Evolutionary conservation across 2,329 filamentous ascomycete genomes (phyloP).

Genomic region (Stachybotrys elegans): DNA sequence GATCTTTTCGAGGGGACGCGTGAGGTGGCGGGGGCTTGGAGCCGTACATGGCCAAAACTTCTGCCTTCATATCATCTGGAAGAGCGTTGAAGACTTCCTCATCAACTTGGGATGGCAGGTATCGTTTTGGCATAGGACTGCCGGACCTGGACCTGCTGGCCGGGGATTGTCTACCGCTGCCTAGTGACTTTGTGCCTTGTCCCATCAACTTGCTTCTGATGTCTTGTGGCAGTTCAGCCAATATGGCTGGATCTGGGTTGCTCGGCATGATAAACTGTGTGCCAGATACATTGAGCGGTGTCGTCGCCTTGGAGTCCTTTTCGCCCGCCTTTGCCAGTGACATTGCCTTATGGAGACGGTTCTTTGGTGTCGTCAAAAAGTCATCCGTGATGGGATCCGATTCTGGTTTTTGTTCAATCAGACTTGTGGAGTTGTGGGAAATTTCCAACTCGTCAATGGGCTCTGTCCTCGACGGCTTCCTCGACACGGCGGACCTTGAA

Average conservation of each 20-base stretch:
- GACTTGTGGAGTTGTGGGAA: slow-evolving; percentile 25
- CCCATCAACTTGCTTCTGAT: slow-evolving; percentile 72
- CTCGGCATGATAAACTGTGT: slow-evolving; percentile 90
- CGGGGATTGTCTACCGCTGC: slow-evolving; percentile 19
- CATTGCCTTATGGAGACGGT: slow-evolving; percentile 48
- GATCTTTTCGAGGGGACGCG: slow-evolving; percentile 52
- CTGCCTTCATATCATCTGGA: slow-evolving; percentile 79
- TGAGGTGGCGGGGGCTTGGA: slow-evolving; percentile 27
- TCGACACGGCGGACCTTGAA: slow-evolving; percentile 30
- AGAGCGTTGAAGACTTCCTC: slow-evolving; percentile 77
- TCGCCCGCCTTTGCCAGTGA: slow-evolving; percentile 44
- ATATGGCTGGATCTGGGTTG: slow-evolving; percentile 73
- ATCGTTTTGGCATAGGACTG: no score
- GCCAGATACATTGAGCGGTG: slow-evolving; percentile 71
- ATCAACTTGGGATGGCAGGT: slow-evolving; percentile 75
- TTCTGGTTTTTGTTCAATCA: slow-evolving; percentile 22
- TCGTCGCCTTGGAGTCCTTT: slow-evolving; percentile 51
- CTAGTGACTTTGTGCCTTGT: slow-evolving; percentile 36
- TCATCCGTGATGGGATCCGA: slow-evolving; percentile 52
- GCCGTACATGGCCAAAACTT: slow-evolving; percentile 71
- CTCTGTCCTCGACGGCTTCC: slow-evolving; percentile 36
- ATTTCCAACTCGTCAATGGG: slow-evolving; percentile 46
- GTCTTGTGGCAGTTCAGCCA: slow-evolving; percentile 78
- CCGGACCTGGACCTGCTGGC: slow-evolving; percentile 29
- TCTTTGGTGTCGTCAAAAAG: slow-evolving; percentile 47